phyloP scores from a whole-genome alignment of 2,329 filamentous ascomycete genomes.

The Trichoderma sp. region DNA sequence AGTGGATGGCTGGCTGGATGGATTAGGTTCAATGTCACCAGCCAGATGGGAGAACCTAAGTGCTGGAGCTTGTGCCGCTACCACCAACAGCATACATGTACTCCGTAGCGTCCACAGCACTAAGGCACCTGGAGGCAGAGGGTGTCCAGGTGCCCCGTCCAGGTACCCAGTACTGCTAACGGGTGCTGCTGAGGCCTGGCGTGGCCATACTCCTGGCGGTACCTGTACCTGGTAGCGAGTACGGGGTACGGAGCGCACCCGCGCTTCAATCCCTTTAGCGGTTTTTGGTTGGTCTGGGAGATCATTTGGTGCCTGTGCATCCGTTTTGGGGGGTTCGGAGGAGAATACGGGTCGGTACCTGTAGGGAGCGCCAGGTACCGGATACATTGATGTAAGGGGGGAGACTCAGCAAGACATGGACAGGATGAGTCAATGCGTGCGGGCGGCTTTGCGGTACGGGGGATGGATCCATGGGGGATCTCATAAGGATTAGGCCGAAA shows the following conservation, averaged over 20 bases:
- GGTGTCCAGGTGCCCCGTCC: background rate
- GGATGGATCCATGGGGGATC: too few relatives aligned
- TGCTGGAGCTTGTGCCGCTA: background rate
- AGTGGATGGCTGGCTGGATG: background rate
- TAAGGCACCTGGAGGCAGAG: too few relatives aligned
- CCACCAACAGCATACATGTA: too few relatives aligned
- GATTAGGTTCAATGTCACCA: conserved; percentile 7
- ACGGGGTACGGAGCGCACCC: background rate
- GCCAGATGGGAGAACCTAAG: background rate
- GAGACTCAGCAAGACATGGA: background rate
- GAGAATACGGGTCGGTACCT: background rate
- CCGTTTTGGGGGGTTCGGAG: background rate
- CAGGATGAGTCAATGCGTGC: background rate
- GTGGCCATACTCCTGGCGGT: background rate
- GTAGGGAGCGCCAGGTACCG: background rate
- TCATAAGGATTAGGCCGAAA: background rate
- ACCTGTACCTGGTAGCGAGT: background rate
- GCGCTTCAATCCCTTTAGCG: background rate
- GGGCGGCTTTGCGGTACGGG: background rate
- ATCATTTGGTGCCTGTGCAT: background rate
- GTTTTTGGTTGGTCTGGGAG: background rate
- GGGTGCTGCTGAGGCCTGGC: background rate
- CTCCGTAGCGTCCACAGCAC: too few relatives aligned
- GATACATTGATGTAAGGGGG: background rate
- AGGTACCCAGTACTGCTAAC: background rate